A percentile compares a stretch with the other conserved stretches of the same genome.
Evolutionary conservation across 495 filamentous ascomycete species (phyloP).

Genomic region (Neurospora sp.): DNA sequence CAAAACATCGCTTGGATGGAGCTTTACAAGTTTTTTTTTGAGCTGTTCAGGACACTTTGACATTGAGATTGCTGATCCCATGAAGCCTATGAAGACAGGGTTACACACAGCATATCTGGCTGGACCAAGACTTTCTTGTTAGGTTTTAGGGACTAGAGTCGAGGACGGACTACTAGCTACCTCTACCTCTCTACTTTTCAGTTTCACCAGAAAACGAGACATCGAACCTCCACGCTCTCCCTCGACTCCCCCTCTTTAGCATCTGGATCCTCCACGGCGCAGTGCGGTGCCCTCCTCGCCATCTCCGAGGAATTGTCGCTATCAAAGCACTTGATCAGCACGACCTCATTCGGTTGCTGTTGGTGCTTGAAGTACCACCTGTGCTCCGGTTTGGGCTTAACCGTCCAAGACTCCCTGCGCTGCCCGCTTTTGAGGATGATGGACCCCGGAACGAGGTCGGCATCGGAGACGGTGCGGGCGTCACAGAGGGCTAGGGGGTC

Average conservation of each 20-base stretch:
- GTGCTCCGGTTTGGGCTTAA: slow-evolving; percentile 47
- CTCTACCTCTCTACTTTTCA: background rate
- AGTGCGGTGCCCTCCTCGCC: slow-evolving; percentile 54
- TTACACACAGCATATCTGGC: background rate
- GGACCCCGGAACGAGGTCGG: slow-evolving; percentile 56
- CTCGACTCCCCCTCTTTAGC: slow-evolving; percentile 34
- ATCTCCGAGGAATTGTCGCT: slow-evolving; percentile 47
- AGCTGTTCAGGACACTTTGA: slow-evolving; percentile 16
- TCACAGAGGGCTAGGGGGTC: slow-evolving; percentile 57
- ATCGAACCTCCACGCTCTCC: slow-evolving; percentile 55
- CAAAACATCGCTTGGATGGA: slow-evolving; percentile 29
- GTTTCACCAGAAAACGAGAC: slow-evolving; percentile 19
- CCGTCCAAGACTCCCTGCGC: slow-evolving; percentile 58
- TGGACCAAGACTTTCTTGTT: background rate
- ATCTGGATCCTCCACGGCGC: slow-evolving; percentile 48
- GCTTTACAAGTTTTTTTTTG: slow-evolving; percentile 42
- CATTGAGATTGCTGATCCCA: background rate
- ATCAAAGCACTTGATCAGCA: slow-evolving; percentile 65
- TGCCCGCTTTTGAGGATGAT: slow-evolving; percentile 57
- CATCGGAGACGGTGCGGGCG: slow-evolving; percentile 47
- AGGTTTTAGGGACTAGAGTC: background rate
- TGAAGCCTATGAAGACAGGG: background rate
- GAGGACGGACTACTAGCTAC: background rate
- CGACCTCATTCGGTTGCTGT: slow-evolving; percentile 49
- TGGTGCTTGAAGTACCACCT: slow-evolving; percentile 74